Percentiles rank a stretch among this genome's conserved stretches.
Evolutionary conservation across 2,329 filamentous ascomycete species (phyloP).

Genomic region (Cladobotryum mycophilum): DNA sequence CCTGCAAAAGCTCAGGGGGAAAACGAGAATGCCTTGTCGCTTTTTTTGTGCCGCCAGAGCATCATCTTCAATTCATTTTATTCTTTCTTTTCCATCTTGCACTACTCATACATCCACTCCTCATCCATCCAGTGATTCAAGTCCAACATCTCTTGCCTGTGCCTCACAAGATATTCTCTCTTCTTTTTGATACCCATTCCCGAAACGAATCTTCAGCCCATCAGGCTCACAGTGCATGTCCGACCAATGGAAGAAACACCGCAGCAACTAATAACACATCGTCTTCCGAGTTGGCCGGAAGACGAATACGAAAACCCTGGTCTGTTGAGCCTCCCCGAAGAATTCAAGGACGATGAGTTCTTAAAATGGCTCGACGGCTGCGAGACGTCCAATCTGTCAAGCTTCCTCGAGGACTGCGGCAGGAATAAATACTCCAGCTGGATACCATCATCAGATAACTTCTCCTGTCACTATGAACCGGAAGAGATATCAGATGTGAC

Average conservation of each 20-base stretch:
- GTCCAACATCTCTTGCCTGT: neutral
- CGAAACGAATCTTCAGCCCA: too few relatives aligned
- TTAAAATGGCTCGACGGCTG: neutral
- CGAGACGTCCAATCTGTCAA: neutral
- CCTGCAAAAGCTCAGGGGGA: neutral
- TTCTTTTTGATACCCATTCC: too few relatives aligned
- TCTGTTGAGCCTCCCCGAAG: neutral
- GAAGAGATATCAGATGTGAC: too few relatives aligned
- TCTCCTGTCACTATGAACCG: neutral
- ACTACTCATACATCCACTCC: neutral
- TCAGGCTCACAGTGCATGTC: too few relatives aligned
- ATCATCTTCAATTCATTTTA: neutral
- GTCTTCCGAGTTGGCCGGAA: neutral
- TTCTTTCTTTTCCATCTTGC: neutral
- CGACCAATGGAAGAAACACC: too few relatives aligned
- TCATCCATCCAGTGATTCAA: neutral
- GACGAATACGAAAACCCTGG: neutral
- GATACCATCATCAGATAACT: neutral
- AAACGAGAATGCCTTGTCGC: neutral
- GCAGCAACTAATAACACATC: neutral
- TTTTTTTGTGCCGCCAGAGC: neutral
- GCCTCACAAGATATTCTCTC: too few relatives aligned
- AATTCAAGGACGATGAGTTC: neutral
- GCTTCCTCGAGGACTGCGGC: neutral
- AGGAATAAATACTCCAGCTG: neutral